Evolutionary conservation across 2,329 filamentous ascomycete species (phyloP).

Genomic region (Trichoderma koningii): DNA sequence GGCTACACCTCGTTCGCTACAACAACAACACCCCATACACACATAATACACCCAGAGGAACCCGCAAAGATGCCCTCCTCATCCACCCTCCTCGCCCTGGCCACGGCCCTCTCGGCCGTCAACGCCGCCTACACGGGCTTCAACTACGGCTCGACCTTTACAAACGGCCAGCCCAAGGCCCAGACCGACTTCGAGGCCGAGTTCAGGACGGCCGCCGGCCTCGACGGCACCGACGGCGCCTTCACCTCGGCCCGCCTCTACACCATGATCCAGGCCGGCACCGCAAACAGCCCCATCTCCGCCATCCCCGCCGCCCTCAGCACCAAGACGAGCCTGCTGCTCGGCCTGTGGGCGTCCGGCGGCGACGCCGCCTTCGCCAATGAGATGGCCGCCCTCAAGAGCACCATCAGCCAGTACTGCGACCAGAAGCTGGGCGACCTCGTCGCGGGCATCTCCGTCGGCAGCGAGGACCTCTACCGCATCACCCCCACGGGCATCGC

Average conservation of each 20-base stretch:
- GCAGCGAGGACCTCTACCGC: slow-evolving; percentile 85
- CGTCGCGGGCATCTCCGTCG: slow-evolving; percentile 81
- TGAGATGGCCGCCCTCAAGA: slow-evolving; percentile 71
- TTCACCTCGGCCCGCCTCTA: slow-evolving; percentile 74
- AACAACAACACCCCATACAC: no score
- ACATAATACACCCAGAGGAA: no score
- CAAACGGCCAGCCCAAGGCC: slow-evolving; percentile 59
- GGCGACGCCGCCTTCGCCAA: slow-evolving; percentile 65
- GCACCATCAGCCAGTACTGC: slow-evolving; percentile 70
- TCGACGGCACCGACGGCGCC: slow-evolving; percentile 61
- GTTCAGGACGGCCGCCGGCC: slow-evolving; percentile 65
- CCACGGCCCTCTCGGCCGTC: slow-evolving; percentile 40
- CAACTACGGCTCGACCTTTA: slow-evolving; percentile 70
- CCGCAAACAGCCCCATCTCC: slow-evolving; percentile 63
- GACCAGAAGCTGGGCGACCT: slow-evolving; percentile 59
- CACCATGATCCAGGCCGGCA: slow-evolving; percentile 71
- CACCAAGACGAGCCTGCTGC: slow-evolving; percentile 74
- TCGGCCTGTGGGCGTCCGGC: slow-evolving; percentile 81
- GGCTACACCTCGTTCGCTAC: background rate
- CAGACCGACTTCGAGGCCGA: slow-evolving; percentile 69
- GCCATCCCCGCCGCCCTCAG: slow-evolving; percentile 82
- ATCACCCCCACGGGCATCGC: slow-evolving; percentile 68
- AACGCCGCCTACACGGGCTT: slow-evolving; percentile 61
- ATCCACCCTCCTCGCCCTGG: slow-evolving; percentile 40
- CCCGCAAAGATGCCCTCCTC: slow-evolving; percentile 38